Evolutionary conservation across 2,329 filamentous ascomycete species (phyloP).

Genomic region (Diaporthe vaccinii): DNA sequence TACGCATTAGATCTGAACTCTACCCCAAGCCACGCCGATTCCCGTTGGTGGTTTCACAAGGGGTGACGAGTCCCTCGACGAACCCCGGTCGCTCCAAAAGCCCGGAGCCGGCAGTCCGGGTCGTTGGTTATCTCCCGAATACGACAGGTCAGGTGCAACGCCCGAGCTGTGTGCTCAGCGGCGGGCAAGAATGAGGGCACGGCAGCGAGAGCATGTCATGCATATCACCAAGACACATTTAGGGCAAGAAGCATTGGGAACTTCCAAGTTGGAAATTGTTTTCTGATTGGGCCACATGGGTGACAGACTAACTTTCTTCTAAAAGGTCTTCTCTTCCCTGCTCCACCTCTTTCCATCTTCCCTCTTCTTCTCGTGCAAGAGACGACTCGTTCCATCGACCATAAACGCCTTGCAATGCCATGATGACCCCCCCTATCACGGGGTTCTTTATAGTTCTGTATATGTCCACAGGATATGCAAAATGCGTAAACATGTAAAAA

Average conservation of each 20-base stretch:
- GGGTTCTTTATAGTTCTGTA: constrained; percentile 17
- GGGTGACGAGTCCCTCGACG: constrained; percentile 18
- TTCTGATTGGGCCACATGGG: background rate
- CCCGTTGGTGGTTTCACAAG: constrained; percentile 19
- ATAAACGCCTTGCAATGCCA: constrained; percentile 27
- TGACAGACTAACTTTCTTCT: background rate
- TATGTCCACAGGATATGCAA: constrained; percentile 25
- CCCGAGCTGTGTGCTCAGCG: background rate
- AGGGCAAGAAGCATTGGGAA: background rate
- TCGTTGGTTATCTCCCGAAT: background rate
- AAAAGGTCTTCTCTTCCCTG: background rate
- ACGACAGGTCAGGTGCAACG: background rate
- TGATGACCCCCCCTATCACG: background rate
- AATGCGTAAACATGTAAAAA: constrained; percentile 1
- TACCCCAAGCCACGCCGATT: background rate
- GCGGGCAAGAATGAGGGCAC: background rate
- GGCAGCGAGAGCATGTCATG: background rate
- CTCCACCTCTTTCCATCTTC: background rate
- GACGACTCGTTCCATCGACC: constrained; percentile 2
- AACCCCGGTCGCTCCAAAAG: background rate
- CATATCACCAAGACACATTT: background rate
- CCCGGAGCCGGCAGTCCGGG: constrained; percentile 3
- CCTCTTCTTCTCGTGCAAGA: background rate
- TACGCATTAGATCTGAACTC: constrained; percentile 3
- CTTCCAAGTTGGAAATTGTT: background rate